Percentiles rank a stretch among this genome's conserved stretches.
phyloP scores from a whole-genome alignment of 2,329 filamentous ascomycete genomes.

The Dactylonectria estremocensis region DNA sequence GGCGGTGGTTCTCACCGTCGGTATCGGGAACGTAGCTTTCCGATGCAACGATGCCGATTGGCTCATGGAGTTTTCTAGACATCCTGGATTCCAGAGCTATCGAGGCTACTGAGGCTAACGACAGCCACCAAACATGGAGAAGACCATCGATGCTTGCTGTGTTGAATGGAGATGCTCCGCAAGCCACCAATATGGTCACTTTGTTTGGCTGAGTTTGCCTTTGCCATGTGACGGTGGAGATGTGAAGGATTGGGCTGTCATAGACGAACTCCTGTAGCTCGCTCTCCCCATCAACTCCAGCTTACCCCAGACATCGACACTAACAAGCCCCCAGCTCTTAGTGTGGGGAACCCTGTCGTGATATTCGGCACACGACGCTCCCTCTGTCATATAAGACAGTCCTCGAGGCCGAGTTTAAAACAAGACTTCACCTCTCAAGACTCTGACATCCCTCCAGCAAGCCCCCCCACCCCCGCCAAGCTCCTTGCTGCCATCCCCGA shows the following conservation, averaged over 20 bases:
- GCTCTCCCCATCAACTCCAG: conserved; percentile 12
- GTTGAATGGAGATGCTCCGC: conserved; percentile 1
- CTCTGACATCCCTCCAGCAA: not conserved
- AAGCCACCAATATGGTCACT: too few relatives aligned
- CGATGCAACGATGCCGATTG: conserved; percentile 17
- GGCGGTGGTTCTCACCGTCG: conserved; percentile 3
- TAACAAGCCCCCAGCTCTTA: not conserved
- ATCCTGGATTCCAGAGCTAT: not conserved
- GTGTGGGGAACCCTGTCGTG: conserved; percentile 10
- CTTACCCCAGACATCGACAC: conserved; percentile 16
- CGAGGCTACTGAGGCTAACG: not conserved
- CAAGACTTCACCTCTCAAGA: not conserved
- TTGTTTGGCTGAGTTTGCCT: not conserved
- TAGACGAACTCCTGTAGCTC: not conserved
- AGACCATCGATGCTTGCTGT: not conserved
- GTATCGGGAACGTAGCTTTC: conserved; percentile 2
- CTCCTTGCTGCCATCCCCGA: not conserved
- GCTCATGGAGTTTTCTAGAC: not conserved
- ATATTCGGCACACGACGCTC: not conserved
- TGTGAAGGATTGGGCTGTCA: not conserved
- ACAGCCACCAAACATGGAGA: conserved; percentile 4
- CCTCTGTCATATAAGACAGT: conserved; percentile 15
- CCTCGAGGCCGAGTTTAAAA: not conserved
- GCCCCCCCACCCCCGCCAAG: not conserved
- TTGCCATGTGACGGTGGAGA: not conserved